Base-by-base conservation (phyloP, 1,139 yeast species). In the Candida sp. region DNA sequence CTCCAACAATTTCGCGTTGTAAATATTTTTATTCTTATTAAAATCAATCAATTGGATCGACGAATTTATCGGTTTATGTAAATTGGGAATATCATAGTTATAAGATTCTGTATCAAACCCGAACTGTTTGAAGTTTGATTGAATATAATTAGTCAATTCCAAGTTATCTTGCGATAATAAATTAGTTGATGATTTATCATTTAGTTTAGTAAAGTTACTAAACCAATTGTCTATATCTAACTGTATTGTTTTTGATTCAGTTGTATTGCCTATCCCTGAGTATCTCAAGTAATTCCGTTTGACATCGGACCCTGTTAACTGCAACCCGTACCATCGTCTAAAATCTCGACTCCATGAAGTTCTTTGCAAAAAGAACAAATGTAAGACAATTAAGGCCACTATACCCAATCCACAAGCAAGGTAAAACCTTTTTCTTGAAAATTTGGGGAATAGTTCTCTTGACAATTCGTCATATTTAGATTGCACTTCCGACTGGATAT, bases 271-370 rank as follows among this genome's bases (percentile, higher is more conserved):
- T 8, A 58, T 57, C 1, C 72, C 70, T 38, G 63, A 58, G 43
- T 57, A 55, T 12, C 58, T 49, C 25, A 65, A 48, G 42, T 49
- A 65, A 36, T 57, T 63, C 39, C 91, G 62, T 51, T 82, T 77
- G 25, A 83, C 75, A 49, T 85, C 93, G n/a, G 79, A 73, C 47
- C 75, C 77, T 3, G 90, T 82, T 41, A 84, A 56, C 43, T 67
- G 76, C 23, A 84, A 75, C 21, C 83, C 81, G 61, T 89, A 89
- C 55, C 88, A 64, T 43, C 96, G 66, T 53, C 93, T 75, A 59
- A 87, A 81, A 61, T 91, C 98, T 49, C 97, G 72, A 43, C 87
- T 81, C 19, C 89, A 68, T 1, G 97, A 87, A 1, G 98, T 89
- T 46, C 97, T 66, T 1, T 97, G 97, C 25, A 90, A 70, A 58